Conservation (phyloP, 495 filamentous ascomycete species). For the Rhypophila decipiens region DNA sequence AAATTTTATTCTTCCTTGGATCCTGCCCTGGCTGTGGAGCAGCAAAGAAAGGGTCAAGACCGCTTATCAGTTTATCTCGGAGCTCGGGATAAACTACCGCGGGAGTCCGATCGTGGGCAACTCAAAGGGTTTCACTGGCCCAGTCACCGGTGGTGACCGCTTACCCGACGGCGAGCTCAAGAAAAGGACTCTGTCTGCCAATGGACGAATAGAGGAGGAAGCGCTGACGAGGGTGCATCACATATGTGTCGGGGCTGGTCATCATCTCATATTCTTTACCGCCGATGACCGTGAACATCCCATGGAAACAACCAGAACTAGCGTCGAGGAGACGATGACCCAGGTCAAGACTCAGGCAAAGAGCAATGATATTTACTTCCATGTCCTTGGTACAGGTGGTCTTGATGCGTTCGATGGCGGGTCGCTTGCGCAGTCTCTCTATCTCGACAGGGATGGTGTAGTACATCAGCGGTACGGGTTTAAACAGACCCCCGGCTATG, state of each 20-base stretch:
- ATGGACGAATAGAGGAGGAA: neutral
- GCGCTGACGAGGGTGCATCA: slow-evolving; percentile 20
- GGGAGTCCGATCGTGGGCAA: slow-evolving; percentile 25
- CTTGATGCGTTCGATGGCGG: neutral
- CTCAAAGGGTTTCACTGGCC: slow-evolving; percentile 16
- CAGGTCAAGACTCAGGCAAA: slow-evolving; percentile 9
- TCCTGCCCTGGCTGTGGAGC: slow-evolving; percentile 27
- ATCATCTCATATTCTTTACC: slow-evolving; percentile 33
- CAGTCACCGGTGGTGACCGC: slow-evolving; percentile 28
- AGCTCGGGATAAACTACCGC: slow-evolving; percentile 35
- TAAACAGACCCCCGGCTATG: slow-evolving; percentile 20
- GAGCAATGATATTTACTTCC: too few species aligned
- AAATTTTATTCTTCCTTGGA: slow-evolving; percentile 26
- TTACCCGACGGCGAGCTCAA: slow-evolving; percentile 21
- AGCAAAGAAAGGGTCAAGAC: slow-evolving; percentile 9
- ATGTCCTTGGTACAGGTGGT: slow-evolving; percentile 1
- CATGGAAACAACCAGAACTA: too few species aligned
- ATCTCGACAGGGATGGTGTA: slow-evolving; percentile 22
- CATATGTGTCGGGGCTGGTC: slow-evolving; percentile 15
- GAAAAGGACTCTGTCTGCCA: slow-evolving; percentile 1
- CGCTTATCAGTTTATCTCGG: slow-evolving; percentile 29
- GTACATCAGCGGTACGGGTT: slow-evolving; percentile 32
- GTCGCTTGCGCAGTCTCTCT: too few species aligned
- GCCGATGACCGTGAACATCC: too few species aligned
- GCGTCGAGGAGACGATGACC: slow-evolving; percentile 9